Evolutionary conservation across 352 stramenopile genomes (phyloP).

Genomic region (Phytophthora niederhauseri): DNA sequence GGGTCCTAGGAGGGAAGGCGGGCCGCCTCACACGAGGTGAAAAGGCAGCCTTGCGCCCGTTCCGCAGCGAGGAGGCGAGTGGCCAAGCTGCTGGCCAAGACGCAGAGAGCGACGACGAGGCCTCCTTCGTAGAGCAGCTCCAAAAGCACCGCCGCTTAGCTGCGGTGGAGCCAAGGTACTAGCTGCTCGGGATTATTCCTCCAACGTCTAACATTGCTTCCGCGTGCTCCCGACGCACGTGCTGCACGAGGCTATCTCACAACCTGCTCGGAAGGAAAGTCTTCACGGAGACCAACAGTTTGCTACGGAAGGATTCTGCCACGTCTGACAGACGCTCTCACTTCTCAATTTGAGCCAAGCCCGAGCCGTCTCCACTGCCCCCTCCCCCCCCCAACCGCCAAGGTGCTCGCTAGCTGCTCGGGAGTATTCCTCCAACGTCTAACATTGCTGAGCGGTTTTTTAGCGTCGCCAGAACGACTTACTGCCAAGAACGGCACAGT

Average conservation of each 20-base stretch:
- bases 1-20: not conserved
- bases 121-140: slow-evolving; percentile 7
- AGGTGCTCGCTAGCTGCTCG: no score
- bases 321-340: not conserved
- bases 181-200: not conserved
- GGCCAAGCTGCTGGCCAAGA: not conserved
- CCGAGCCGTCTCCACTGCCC: no score
- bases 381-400: not conserved
- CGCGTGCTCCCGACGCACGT: no score
- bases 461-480: slow-evolving; percentile 12
- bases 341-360: not conserved
- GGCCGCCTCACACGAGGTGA: not conserved
- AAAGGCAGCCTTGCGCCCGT: slow-evolving; percentile 1
- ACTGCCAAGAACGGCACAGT: not conserved
- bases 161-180: not conserved
- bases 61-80: not conserved
- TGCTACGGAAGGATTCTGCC: no score
- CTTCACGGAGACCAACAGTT: no score
- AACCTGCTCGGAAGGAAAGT: no score
- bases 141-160: not conserved
- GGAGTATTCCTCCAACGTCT: not conserved
- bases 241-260: no score
- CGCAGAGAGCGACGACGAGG: not conserved
- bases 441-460: slow-evolving; percentile 7
- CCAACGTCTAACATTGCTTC: not conserved